Percentiles rank a stretch among this genome's conserved stretches.
Conservation (phyloP, 805 yeast genomes). For the Starmerella apis region DNA sequence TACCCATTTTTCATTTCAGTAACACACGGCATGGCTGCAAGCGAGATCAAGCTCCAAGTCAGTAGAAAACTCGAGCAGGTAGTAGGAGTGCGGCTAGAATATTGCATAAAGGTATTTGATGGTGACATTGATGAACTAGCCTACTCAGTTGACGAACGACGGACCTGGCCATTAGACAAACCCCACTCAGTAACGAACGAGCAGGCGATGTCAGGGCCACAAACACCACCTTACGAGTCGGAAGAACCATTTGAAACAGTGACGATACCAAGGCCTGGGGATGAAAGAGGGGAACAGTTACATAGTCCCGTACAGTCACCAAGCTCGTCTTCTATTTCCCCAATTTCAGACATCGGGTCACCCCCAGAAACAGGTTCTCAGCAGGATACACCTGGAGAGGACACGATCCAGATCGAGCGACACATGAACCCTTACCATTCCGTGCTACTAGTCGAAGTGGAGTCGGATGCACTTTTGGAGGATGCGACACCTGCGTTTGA, state of each 20-base stretch:
- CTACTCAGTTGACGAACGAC: conserved; percentile 1
- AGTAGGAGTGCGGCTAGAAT: not conserved
- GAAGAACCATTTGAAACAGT: conserved; percentile 5
- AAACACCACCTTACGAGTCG: not conserved
- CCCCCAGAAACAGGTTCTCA: not conserved
- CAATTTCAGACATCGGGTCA: conserved; percentile 3
- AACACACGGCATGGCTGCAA: not conserved
- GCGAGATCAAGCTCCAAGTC: not conserved
- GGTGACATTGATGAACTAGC: conserved; percentile 12
- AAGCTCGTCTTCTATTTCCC: conserved; percentile 4
- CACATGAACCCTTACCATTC: not conserved
- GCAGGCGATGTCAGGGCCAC: not conserved
- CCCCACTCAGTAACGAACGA: not conserved
- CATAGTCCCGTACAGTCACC: conserved; percentile 10
- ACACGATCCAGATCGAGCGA: not conserved
- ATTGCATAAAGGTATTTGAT: conserved; percentile 1
- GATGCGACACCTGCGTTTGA: not conserved
- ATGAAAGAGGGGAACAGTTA: not conserved
- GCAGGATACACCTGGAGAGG: not conserved
- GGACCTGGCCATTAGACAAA: conserved; percentile 2
- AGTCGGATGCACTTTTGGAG: not conserved
- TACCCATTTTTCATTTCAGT: not conserved
- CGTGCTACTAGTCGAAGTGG: conserved; percentile 18
- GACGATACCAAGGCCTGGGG: not conserved
- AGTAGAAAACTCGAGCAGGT: not conserved